Evolutionary conservation across 164 flowering plant genomes (phyloP).

Genomic region (Stephania cephalantha): DNA sequence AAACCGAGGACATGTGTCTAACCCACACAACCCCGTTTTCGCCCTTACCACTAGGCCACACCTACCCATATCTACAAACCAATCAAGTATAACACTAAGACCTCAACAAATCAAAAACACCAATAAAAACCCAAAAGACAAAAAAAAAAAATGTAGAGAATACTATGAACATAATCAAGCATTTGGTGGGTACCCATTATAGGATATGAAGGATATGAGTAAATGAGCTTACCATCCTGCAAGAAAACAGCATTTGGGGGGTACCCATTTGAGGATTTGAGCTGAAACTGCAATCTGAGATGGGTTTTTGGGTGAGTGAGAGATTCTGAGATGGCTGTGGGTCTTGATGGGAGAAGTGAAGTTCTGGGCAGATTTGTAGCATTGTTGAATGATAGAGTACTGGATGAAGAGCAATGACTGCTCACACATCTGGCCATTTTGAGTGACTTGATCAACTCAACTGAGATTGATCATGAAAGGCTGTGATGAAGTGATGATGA

Average conservation of each 20-base stretch:
- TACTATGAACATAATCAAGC: no score
- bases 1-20: no score
- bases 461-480: slow-evolving; percentile 4
- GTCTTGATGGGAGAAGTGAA: slow-evolving; percentile 19
- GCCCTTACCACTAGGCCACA: no score
- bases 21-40: no score
- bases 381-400: slow-evolving; percentile 21
- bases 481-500: not conserved
- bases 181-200: not conserved
- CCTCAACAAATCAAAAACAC: no score
- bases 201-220: not conserved
- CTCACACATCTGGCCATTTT: slow-evolving; percentile 21
- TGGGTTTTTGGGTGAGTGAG: slow-evolving; percentile 20
- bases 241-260: slow-evolving; percentile 45
- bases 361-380: slow-evolving; percentile 11
- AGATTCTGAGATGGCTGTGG: slow-evolving; percentile 23
- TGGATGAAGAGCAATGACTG: slow-evolving; percentile 21
- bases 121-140: not conserved
- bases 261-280: slow-evolving; percentile 63
- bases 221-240: slow-evolving; percentile 46
- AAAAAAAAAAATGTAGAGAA: not conserved
- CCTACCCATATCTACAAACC: not conserved
- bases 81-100: not conserved
- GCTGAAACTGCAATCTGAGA: slow-evolving; percentile 30
- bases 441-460: not conserved